phyloP scores from a whole-genome alignment of 1,284 basidiomycete species.

The Cerrena zonata region DNA sequence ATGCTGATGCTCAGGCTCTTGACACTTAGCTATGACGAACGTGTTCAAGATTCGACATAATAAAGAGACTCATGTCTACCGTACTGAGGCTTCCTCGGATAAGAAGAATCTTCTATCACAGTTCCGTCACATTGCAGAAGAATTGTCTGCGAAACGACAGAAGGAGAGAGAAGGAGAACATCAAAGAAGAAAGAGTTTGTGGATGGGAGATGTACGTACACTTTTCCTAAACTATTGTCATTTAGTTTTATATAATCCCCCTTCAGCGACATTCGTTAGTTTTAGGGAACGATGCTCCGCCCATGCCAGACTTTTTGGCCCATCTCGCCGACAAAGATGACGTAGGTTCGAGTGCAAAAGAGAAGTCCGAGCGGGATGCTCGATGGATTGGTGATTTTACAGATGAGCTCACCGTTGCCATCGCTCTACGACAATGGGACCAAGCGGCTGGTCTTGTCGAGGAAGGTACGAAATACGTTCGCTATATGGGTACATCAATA shows the following conservation, averaged over 20 bases:
- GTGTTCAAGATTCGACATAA: constrained; percentile 93
- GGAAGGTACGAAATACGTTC: constrained; percentile 47
- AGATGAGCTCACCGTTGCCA: constrained; percentile 87
- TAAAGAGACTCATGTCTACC: constrained; percentile 91
- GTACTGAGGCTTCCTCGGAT: constrained; percentile 75
- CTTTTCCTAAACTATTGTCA: not conserved
- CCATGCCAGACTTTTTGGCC: constrained; percentile 67
- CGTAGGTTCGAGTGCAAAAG: constrained; percentile 50
- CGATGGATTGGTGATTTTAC: constrained; percentile 86
- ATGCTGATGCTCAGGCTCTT: too few species aligned
- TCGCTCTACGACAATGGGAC: constrained; percentile 85
- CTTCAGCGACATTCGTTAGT: constrained; percentile 24
- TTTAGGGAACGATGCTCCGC: constrained; percentile 29
- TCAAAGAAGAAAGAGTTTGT: constrained; percentile 78
- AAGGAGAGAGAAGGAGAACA: constrained; percentile 91
- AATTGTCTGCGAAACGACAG: constrained; percentile 78
- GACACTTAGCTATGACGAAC: constrained; percentile 80
- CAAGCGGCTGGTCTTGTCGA: constrained; percentile 81
- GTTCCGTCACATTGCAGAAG: constrained; percentile 89
- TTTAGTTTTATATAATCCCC: not conserved
- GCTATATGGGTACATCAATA: not conserved
- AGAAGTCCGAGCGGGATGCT: constrained; percentile 70
- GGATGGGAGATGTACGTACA: constrained; percentile 55
- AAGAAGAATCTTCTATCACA: constrained; percentile 83
- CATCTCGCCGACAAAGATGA: constrained; percentile 57